Evolutionary conservation across 208 protist genomes (phyloP), one percentile per base, ranked within the genome.

Genomic region (Leishmania turanica): DNA sequence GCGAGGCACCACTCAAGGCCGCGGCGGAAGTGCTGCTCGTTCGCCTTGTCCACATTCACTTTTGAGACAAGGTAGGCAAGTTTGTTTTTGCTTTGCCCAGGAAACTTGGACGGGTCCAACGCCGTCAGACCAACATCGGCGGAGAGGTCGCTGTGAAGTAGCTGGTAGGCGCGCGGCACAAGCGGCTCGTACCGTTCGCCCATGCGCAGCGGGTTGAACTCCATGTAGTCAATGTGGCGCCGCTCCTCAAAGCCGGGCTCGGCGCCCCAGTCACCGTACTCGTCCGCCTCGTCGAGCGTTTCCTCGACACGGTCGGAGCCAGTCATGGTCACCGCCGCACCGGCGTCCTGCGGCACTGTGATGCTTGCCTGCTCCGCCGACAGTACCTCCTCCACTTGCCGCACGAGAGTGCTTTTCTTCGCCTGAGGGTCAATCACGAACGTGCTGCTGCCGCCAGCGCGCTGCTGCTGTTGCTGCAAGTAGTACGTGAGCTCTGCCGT

Each of bases 211-310:
- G 95, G 89, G 51, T 72, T 91, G 62, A 95, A 82, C 81, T 96
- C 93, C 85, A 98, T 91, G 84, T 92, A 97, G 81, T 97, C 93
- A 31, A 96, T 84, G 62, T 89, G 79, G 0, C 91, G 86, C 3
- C 88, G 75, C 79, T 94, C 75, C 78, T 98, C 94, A 82, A 97
- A 97, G 71, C 91, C 91, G 1, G 93, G 93, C 84, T 97, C 93
- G 13, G 87, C 90, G 21, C 95, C 95, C 95, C 95, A 98, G 82
- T 98, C 95, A n/a, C 95, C 95, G 77, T 98, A 98, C 82, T 96
- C 95, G 75, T 98, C 95, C 15, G 95, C 93, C 80, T 97, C 93
- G 51, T 98, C 93, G 21, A 98, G 87, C 17, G 90, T 88, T 71
- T 97, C 95, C 68, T 96, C 92, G 1, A 89, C 86, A 60, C 91